Conservation (phyloP, 2,329 filamentous ascomycete genomes). For the Colletotrichum shisoi region DNA sequence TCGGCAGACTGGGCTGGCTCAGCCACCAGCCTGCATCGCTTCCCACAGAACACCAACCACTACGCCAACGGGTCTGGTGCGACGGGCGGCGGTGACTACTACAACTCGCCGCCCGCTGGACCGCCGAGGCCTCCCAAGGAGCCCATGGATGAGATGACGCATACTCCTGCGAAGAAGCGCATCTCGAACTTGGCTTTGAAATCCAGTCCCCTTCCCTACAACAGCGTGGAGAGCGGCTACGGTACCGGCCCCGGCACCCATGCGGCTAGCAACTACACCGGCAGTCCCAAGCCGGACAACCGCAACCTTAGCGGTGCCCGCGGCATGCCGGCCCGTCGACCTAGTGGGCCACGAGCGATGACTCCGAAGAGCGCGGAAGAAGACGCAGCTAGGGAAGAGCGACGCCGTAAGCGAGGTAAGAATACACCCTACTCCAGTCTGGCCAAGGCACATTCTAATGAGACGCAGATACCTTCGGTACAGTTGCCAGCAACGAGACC, state of each 20-base stretch:
- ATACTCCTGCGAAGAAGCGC: slow-evolving; percentile 58
- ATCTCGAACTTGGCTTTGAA: slow-evolving; percentile 60
- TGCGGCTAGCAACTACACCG: slow-evolving; percentile 60
- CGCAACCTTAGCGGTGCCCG: slow-evolving; percentile 64
- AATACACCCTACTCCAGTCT: background rate
- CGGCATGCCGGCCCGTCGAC: slow-evolving; percentile 61
- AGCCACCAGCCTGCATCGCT: slow-evolving; percentile 64
- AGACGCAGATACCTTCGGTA: slow-evolving; percentile 61
- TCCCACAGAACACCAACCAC: slow-evolving; percentile 57
- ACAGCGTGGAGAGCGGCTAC: slow-evolving; percentile 64
- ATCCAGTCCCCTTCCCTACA: slow-evolving; percentile 64
- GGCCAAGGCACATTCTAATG: slow-evolving; percentile 29
- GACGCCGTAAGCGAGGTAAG: slow-evolving; percentile 66
- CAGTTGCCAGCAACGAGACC: slow-evolving; percentile 60
- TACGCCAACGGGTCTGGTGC: slow-evolving; percentile 54
- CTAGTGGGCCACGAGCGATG: slow-evolving; percentile 68
- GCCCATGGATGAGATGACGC: slow-evolving; percentile 57
- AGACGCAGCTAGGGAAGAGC: slow-evolving; percentile 56
- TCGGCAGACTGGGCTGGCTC: slow-evolving; percentile 71
- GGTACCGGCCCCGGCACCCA: slow-evolving; percentile 58
- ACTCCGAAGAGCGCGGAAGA: slow-evolving; percentile 63
- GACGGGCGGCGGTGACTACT: slow-evolving; percentile 54
- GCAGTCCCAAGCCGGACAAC: slow-evolving; percentile 65
- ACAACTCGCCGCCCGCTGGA: slow-evolving; percentile 54
- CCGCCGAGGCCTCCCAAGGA: slow-evolving; percentile 71